Base-by-base conservation (phyloP, 306 rosid species). In the Corylus americana region DNA sequence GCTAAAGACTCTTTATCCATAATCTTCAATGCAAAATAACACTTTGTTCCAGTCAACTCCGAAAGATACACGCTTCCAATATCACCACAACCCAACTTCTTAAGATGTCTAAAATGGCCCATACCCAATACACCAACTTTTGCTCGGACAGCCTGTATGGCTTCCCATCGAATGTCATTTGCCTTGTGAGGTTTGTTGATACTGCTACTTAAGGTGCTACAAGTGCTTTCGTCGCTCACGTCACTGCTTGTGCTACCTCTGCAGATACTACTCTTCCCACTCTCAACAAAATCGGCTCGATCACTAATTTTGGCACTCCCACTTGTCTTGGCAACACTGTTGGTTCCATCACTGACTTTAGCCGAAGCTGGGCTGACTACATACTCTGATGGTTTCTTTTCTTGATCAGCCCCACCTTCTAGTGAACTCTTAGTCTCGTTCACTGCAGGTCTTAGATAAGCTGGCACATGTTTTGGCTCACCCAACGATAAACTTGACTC, bases 131-230 rank as follows among this genome's bases (percentile, higher is more conserved):
- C 82, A 39, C 87, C 86, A 59, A 80, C 88, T 79, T 71, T 83
- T 44, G 83, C 74, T 45, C 91, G 84, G 47, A 85, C 87, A 17
- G 87, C 91, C 78, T 80, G 91, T 18, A 87, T 87, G 10, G 91
- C 91, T 80, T 85, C 91, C 91, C 91, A 87, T 14, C 69, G 85
- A 8, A 85, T 79, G 73, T 87, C 91, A 50, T 87, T 85, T 42
- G 88, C 88, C 77, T 87, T 87, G 85, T 87, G 91, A 39, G 91
- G 91, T 76, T 87, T 87, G 87, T 80, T 87, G 55, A 83, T 64
- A n/a, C 83, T 72, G 49, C 89, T 82, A 74, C 91, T 87, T 5
- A 87, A 87, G 85, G 89, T 85, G 78, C 91, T 87, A 75, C 91
- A 87, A 58, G 85, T 79, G 77, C 91, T 87, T 71, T 87, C 91